Base-by-base conservation (phyloP, 2,329 filamentous ascomycete species). In the Cladosporium sp. region DNA sequence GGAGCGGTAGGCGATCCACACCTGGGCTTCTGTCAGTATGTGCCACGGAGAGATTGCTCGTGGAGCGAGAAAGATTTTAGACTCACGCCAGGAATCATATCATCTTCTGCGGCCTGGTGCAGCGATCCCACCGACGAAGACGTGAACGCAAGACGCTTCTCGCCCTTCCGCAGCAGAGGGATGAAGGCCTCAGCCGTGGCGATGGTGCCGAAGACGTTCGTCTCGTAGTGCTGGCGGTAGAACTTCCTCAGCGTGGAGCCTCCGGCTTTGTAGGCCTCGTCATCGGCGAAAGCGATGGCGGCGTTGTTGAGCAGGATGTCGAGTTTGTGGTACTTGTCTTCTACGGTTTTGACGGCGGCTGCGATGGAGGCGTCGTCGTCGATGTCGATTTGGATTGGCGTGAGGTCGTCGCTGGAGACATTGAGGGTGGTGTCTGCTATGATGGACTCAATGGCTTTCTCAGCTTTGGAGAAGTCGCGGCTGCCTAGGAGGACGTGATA, bases 131-230 rank as follows among this genome's bases (percentile, higher is more conserved):
- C 56, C 1, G 65, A 67, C 6, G 72, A 74, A 6, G 72, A 71
- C 2, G 69, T 72, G 67, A 75, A 75, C 4, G 68, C 67, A 14
- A 76, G 69, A 2, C 74, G 67, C 59, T 73, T 67, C 21, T 78
- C 68, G 30, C 76, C 74, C 57, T 80, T 79, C 14, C 85, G 73
- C 0, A 86, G 77, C 0, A 86, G 73, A 1, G 84, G 83, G 21
- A 76, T 66, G 64, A 81, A 79, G 0, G 74, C 73, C 6, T 75
- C 69, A 0, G 81, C 82, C 7, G 81, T 67, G 26, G 80, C 75
- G 21, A 81, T 76, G 0, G 81, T 79, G 13, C 84, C 81, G 0
- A 83, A 74, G 7, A 84, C 80, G 69, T 87, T 87, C 68, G 70
- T 67, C 34, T 79, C 76, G 67, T 75, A 78, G 3, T 70, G 60